Evolutionary conservation across 306 rosid genomes (phyloP).

Genomic region (Luffa acutangula): DNA sequence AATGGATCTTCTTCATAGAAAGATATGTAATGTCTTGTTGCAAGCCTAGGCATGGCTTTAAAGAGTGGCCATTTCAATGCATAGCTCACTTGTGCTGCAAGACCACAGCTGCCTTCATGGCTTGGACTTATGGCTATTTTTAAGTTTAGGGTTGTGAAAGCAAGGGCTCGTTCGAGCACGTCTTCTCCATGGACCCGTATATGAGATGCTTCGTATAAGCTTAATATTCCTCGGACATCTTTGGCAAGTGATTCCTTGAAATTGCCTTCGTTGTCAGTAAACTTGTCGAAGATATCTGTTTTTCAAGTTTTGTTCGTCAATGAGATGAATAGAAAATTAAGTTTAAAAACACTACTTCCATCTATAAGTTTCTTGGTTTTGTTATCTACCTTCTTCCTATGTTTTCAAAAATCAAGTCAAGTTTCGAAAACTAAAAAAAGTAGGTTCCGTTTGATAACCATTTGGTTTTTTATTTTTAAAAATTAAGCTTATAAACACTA

Average conservation of each 20-base stretch:
- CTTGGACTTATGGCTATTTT: neutral
- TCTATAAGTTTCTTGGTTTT: too few species aligned
- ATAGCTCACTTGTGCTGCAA: neutral
- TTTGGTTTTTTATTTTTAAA: too few species aligned
- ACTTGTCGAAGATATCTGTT: constrained; percentile 12
- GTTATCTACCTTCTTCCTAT: too few species aligned
- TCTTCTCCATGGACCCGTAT: neutral
- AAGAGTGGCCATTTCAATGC: constrained; percentile 10
- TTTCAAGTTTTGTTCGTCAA: neutral
- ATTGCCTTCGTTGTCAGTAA: constrained; percentile 3
- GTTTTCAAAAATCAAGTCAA: too few species aligned
- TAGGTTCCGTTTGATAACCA: too few species aligned
- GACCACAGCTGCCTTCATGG: neutral
- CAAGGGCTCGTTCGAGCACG: neutral
- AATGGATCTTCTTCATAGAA: constrained; percentile 7
- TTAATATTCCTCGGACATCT: constrained; percentile 5
- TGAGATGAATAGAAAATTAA: too few species aligned
- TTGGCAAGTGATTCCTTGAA: neutral
- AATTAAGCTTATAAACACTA: too few species aligned
- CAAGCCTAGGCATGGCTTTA: neutral
- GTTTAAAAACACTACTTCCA: too few species aligned
- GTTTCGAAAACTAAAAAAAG: too few species aligned
- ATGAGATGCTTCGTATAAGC: constrained; percentile 17
- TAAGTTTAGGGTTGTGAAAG: constrained; percentile 1
- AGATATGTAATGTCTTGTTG: constrained; percentile 4